Conservation (phyloP, 495 filamentous ascomycete genomes). For the Usnea hakonensis region DNA sequence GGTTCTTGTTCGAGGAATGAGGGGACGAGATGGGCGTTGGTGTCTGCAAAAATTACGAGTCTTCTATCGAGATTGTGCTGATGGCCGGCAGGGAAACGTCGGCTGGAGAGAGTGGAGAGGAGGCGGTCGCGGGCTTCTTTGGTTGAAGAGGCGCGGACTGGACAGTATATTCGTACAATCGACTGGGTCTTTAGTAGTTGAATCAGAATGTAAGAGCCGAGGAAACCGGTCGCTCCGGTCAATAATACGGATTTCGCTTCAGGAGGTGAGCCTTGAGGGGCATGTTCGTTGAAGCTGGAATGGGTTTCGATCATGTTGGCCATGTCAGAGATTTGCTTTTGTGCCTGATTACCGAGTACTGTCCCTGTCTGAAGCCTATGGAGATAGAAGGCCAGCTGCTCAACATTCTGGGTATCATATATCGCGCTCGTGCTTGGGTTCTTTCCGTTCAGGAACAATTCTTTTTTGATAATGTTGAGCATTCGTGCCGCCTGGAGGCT, state of each 20-base stretch:
- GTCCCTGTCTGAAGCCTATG: slow-evolving; percentile 34
- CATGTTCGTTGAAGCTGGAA: slow-evolving; percentile 26
- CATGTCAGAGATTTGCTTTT: slow-evolving; percentile 34
- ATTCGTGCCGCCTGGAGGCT: slow-evolving; percentile 53
- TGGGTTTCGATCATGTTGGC: slow-evolving; percentile 41
- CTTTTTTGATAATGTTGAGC: slow-evolving; percentile 39
- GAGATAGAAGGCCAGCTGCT: slow-evolving; percentile 40
- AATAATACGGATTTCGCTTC: slow-evolving; percentile 30
- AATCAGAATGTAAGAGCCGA: slow-evolving; percentile 48
- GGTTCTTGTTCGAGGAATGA: slow-evolving; percentile 7
- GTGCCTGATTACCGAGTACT: not conserved
- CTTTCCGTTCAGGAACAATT: slow-evolving; percentile 33
- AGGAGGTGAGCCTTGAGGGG: slow-evolving; percentile 21
- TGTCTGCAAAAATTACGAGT: slow-evolving; percentile 46
- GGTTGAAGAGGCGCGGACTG: slow-evolving; percentile 38
- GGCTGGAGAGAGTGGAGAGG: slow-evolving; percentile 30
- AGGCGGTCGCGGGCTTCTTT: slow-evolving; percentile 23
- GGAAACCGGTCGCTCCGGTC: slow-evolving; percentile 52
- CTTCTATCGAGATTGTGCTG: not conserved
- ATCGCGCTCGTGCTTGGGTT: slow-evolving; percentile 39
- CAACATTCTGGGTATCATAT: slow-evolving; percentile 43
- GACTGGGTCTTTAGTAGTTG: slow-evolving; percentile 40
- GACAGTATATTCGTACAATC: slow-evolving; percentile 43
- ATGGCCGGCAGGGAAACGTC: slow-evolving; percentile 23
- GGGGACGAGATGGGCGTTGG: slow-evolving; percentile 29